A percentile compares a stretch with the other conserved stretches of the same genome.
phyloP scores from a whole-genome alignment of 1,284 basidiomycete genomes.

The Ganoderma meredithae region DNA sequence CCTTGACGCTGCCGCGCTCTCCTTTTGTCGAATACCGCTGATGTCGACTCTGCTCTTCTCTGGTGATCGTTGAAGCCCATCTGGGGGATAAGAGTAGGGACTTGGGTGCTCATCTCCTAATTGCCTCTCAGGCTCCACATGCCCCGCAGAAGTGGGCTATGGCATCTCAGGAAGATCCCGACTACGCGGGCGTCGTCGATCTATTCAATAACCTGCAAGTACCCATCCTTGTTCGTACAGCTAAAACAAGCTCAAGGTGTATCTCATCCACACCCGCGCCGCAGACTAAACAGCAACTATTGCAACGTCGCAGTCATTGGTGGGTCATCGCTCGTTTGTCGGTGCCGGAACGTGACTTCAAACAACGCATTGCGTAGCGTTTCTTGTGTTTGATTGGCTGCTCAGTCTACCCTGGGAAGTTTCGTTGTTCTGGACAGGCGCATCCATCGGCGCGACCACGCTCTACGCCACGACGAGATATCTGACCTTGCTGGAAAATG shows the following conservation, averaged over 20 bases:
- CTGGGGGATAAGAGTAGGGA: neutral
- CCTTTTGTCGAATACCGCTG: too few relatives aligned
- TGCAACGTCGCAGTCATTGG: neutral
- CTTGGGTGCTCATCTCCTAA: too few relatives aligned
- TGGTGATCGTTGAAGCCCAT: neutral
- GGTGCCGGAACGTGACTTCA: neutral
- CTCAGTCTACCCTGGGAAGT: neutral
- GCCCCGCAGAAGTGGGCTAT: neutral
- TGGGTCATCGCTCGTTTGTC: neutral
- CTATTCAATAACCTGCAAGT: neutral
- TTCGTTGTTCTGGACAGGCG: neutral
- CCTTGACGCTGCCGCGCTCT: too few relatives aligned
- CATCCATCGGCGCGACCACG: neutral
- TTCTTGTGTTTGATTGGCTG: slow-evolving; percentile 5
- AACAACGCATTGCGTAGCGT: neutral
- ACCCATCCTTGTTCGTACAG: too few relatives aligned
- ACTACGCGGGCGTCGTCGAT: slow-evolving; percentile 4
- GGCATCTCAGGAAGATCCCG: slow-evolving; percentile 33
- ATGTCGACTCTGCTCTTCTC: neutral
- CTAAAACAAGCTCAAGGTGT: neutral
- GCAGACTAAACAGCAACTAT: neutral
- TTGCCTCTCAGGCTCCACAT: neutral
- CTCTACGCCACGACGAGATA: neutral
- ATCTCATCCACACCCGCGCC: neutral
- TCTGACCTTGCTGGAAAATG: neutral